A percentile compares a stretch with the other conserved stretches of the same genome.
phyloP scores from a whole-genome alignment of 306 rosid genomes.

The Rosa chinensis region DNA sequence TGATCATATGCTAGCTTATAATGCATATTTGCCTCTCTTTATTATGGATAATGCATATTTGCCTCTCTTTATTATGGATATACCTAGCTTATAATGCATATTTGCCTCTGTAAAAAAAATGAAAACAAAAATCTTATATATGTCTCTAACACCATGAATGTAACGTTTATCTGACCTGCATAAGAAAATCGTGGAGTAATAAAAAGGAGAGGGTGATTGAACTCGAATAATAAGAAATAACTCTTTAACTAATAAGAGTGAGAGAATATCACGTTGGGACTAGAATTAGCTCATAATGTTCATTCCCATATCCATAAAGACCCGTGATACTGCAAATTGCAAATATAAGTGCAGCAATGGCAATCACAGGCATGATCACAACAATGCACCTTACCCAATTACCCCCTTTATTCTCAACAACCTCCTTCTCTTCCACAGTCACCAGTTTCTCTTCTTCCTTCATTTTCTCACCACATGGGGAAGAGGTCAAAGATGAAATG shows the following conservation, averaged over 20 bases:
- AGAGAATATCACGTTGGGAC: slow-evolving; percentile 51
- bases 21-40: not conserved
- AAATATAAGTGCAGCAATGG: slow-evolving; percentile 27
- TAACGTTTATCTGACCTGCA: not conserved
- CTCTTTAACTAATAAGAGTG: not conserved
- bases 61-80: no score
- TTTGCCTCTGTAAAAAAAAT: not conserved
- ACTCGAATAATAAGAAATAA: not conserved
- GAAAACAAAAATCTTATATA: not conserved
- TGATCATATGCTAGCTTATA: not conserved
- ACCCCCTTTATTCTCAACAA: not conserved
- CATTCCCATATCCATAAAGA: slow-evolving; percentile 13
- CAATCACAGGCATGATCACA: slow-evolving; percentile 24
- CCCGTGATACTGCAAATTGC: slow-evolving; percentile 32
- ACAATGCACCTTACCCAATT: slow-evolving; percentile 11
- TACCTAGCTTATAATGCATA: not conserved
- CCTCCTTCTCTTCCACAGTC: slow-evolving; percentile 7
- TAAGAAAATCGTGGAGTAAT: not conserved
- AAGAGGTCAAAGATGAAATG: slow-evolving; percentile 27
- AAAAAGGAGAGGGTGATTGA: not conserved
- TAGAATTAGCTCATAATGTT: slow-evolving; percentile 17
- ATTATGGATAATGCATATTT: no score
- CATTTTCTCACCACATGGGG: slow-evolving; percentile 10
- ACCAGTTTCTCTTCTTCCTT: not conserved
- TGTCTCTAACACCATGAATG: not conserved